These are phyloP conservation scores for Monascus ruber DNA, from an alignment of 2,329 filamentous ascomycete genomes.

Conservation along the genomic window DNA sequence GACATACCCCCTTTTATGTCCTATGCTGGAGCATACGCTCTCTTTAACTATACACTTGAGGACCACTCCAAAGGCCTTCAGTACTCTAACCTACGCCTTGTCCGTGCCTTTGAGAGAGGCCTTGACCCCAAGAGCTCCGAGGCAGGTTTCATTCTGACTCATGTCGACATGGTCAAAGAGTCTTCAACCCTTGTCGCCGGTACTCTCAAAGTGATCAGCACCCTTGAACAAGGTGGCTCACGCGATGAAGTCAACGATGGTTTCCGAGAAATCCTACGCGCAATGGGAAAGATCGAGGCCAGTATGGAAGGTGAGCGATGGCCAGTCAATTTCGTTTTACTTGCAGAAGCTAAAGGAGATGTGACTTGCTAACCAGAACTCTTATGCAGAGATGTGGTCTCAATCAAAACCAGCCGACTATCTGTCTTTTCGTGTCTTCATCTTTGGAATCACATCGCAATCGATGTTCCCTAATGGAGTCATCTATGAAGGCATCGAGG, in stretches of 20 bases:
- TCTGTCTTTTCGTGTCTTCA: constrained; percentile 87
- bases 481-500: constrained; percentile 72
- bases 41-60: constrained; percentile 54
- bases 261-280: constrained; percentile 48
- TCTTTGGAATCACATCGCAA: constrained; percentile 89
- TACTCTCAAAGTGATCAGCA: constrained; percentile 55
- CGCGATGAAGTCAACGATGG: constrained; percentile 54
- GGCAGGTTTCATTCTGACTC: constrained; percentile 90
- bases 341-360: no score
- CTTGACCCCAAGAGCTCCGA: constrained; percentile 80
- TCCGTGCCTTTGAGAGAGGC: constrained; percentile 84
- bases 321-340: constrained; percentile 3
- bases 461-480: constrained; percentile 91
- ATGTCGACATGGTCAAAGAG: constrained; percentile 89
- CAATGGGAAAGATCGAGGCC: constrained; percentile 59
- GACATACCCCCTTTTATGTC: constrained; percentile 92
- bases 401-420: constrained; percentile 77
- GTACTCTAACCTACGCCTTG: constrained; percentile 61
- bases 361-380: not conserved
- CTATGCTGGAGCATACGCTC: constrained; percentile 53
- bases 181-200: constrained; percentile 68
- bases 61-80: constrained; percentile 42
- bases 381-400: constrained; percentile 62
- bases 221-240: constrained; percentile 36
- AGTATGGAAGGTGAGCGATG: constrained; percentile 61